phyloP scores from a whole-genome alignment of 2,329 filamentous ascomycete genomes.

The Dactylellina sp. region DNA sequence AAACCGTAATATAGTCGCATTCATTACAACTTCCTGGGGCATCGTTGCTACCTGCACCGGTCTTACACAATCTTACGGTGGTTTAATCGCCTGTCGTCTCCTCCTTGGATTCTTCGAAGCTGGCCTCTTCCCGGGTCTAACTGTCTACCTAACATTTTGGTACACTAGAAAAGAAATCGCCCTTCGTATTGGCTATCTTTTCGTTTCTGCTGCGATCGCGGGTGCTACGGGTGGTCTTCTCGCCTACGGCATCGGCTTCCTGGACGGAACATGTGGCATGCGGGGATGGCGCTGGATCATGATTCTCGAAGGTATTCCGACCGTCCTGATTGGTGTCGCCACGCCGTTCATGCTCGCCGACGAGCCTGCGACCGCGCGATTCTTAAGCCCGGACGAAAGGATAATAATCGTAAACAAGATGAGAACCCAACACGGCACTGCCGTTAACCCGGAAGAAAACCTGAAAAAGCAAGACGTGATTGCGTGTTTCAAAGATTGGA shows the following conservation, averaged over 20 bases:
- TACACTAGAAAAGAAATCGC: constrained; percentile 80
- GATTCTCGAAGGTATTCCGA: constrained; percentile 71
- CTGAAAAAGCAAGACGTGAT: constrained; percentile 74
- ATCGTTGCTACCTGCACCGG: constrained; percentile 77
- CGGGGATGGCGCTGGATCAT: constrained; percentile 80
- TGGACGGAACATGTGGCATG: constrained; percentile 75
- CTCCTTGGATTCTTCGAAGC: constrained; percentile 77
- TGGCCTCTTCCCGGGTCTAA: constrained; percentile 76
- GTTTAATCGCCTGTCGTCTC: constrained; percentile 76
- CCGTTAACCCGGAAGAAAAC: constrained; percentile 63
- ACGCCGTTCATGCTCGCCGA: constrained; percentile 74
- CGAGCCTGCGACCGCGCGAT: constrained; percentile 74
- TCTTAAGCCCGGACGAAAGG: constrained; percentile 72
- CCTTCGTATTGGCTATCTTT: constrained; percentile 78
- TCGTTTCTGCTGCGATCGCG: constrained; percentile 76
- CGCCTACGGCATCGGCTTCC: constrained; percentile 78
- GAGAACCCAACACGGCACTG: constrained; percentile 61
- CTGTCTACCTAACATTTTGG: constrained; percentile 78
- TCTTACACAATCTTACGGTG: constrained; percentile 73
- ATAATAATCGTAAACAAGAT: constrained; percentile 66
- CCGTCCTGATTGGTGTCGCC: constrained; percentile 69
- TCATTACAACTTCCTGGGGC: constrained; percentile 72
- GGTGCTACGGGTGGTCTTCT: constrained; percentile 79
- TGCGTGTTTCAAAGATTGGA: constrained; percentile 79
- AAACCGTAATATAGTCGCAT: constrained; percentile 66